phyloP scores from a whole-genome alignment of 1,284 basidiomycete genomes.

The Termitomyces sp. region DNA sequence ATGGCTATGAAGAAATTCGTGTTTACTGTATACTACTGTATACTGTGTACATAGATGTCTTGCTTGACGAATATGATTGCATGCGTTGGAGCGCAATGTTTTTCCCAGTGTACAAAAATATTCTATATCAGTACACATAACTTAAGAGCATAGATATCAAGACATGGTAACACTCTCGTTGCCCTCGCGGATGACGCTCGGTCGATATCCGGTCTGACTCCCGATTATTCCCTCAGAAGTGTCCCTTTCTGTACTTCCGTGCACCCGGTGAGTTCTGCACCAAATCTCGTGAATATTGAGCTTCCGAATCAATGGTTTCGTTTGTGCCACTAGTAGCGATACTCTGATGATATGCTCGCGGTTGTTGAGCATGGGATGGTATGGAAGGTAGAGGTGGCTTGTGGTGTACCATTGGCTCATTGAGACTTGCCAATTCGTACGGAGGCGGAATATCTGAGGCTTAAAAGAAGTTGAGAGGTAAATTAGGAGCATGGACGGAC shows the following conservation, averaged over 20 bases:
- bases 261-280: background rate
- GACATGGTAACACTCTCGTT: background rate
- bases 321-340: background rate
- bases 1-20: background rate
- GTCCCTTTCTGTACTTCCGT: background rate
- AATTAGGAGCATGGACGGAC: background rate
- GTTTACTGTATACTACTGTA: background rate
- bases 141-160: background rate
- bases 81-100: background rate
- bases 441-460: background rate
- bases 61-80: background rate
- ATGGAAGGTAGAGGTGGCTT: background rate
- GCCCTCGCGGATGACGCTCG: background rate
- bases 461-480: background rate
- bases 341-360: background rate
- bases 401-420: background rate
- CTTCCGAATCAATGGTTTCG: background rate
- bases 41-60: background rate
- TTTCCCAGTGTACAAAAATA: no score
- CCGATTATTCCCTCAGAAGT: background rate
- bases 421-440: background rate
- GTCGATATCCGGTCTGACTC: background rate
- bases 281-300: background rate
- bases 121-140: no score
- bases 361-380: background rate